Percentiles rank a stretch among this genome's conserved stretches.
Conservation (phyloP, 192 early-diverging fungal species). For the Umbelopsis sp. region DNA sequence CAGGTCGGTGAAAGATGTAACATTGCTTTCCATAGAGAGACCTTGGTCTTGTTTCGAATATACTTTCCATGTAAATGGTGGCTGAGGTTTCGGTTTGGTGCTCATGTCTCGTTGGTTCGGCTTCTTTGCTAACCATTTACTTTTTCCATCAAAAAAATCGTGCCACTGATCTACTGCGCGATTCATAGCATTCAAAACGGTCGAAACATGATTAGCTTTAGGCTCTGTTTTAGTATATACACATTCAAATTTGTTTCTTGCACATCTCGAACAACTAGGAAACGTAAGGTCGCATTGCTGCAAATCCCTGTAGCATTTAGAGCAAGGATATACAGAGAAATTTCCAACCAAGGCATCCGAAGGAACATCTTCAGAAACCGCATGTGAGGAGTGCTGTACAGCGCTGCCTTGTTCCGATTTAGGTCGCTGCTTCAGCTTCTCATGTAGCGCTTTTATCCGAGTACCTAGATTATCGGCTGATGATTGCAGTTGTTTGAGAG, state of each 20-base stretch:
- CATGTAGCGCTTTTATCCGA: slow-evolving; percentile 11
- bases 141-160: slow-evolving; percentile 15
- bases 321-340: slow-evolving; percentile 24
- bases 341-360: slow-evolving; percentile 1
- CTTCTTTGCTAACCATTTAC: slow-evolving; percentile 10
- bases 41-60: neutral
- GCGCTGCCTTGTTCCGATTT: neutral
- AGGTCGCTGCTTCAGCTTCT: slow-evolving; percentile 14
- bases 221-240: slow-evolving; percentile 22
- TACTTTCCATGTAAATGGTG: slow-evolving; percentile 21
- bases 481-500: slow-evolving; percentile 17
- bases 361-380: neutral
- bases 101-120: slow-evolving; percentile 11
- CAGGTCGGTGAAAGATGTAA: slow-evolving; percentile 19
- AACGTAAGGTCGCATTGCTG: slow-evolving; percentile 24
- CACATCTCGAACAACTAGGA: slow-evolving; percentile 21
- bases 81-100: slow-evolving; percentile 1
- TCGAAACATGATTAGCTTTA: slow-evolving; percentile 26
- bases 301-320: slow-evolving; percentile 25
- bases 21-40: slow-evolving; percentile 26
- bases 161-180: slow-evolving; percentile 22
- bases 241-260: slow-evolving; percentile 18
- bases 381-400: neutral
- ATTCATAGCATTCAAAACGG: slow-evolving; percentile 23
- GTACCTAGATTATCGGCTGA: slow-evolving; percentile 8